phyloP scores from a whole-genome alignment of 176 grass and related monocot genomes.

The Poa annua region DNA sequence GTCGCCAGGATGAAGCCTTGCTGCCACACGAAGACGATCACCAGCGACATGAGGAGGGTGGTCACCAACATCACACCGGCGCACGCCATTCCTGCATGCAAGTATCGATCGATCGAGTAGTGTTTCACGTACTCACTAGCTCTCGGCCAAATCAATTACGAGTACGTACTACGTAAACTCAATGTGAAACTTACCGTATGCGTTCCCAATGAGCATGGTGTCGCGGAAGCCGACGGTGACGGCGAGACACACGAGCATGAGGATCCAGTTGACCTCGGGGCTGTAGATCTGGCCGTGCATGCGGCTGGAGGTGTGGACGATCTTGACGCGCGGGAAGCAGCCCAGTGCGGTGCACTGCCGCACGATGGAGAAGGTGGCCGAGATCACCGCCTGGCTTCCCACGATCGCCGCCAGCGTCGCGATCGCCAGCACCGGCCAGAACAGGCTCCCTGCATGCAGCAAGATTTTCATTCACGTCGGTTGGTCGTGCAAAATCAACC shows the following conservation, averaged over 20 bases:
- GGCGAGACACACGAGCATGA: slow-evolving; percentile 59
- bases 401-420: slow-evolving; percentile 71
- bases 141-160: background rate
- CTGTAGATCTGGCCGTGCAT: slow-evolving; percentile 80
- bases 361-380: slow-evolving; percentile 78
- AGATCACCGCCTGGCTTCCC: slow-evolving; percentile 73
- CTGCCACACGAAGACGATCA: slow-evolving; percentile 74
- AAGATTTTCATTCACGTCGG: background rate
- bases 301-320: slow-evolving; percentile 69
- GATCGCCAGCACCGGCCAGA: slow-evolving; percentile 71
- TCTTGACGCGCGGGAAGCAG: slow-evolving; percentile 74
- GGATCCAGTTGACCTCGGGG: slow-evolving; percentile 75
- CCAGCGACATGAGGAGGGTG: slow-evolving; percentile 63
- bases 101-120: no score
- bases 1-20: slow-evolving; percentile 34
- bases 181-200: slow-evolving; percentile 46
- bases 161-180: no score
- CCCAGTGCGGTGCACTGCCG: slow-evolving; percentile 67
- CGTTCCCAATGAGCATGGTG: slow-evolving; percentile 65
- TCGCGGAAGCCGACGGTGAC: slow-evolving; percentile 61
- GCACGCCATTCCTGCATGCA: slow-evolving; percentile 55
- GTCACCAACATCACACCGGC: slow-evolving; percentile 63
- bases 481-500: background rate
- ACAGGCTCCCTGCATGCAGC: slow-evolving; percentile 55
- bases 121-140: no score